Base-by-base conservation (phyloP, 352 stramenopile species). In the Phytophthora citricola region DNA sequence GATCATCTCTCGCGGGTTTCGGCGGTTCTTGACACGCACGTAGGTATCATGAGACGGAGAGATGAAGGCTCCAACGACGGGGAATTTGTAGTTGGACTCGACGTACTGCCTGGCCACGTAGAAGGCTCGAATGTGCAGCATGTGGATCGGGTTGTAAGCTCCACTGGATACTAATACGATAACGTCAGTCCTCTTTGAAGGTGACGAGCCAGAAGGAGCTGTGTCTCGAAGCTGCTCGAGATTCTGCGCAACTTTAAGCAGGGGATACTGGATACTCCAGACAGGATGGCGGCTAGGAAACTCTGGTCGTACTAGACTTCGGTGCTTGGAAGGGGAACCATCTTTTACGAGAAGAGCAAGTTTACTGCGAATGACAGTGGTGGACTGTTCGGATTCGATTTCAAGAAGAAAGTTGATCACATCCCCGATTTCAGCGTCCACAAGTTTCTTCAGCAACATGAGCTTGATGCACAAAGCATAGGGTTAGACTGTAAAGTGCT, bases 71-170 rank as follows among this genome's bases (percentile, higher is more conserved):
- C 85, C 85, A 24, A 93, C 85, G 15, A 91, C 85, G 4, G 85
- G 82, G 46, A 90, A 91, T 55, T 83, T 87, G 68, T 91, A 91
- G 61, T 93, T 93, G 51, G 76, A 73, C 58, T 93, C 85, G 14
- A 93, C 81, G 63, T 87, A 90, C 44, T 93, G 85, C 47, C 85
- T 62, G 5, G 85, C 85, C 8, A 91, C 82, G 71, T 93, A 93
- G 40, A 93, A 90, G 9, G 82, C 79, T 31, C 85, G 82, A 46
- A 91, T 76, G 43, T 93, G 85, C 20, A 93, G 71, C 80, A 93
- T 89, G 60, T 93, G 85, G 50, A 91, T 79, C 24, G 85, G 85
- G 40, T 93, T 93, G 69, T 91, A 93, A 7, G 85, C 82, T 1
- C 85, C 85, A 41, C 81, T 92, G 7, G 83, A 82, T 2, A 91